phyloP scores from a whole-genome alignment of 1,284 basidiomycete genomes.

The Trametes pubescens region DNA sequence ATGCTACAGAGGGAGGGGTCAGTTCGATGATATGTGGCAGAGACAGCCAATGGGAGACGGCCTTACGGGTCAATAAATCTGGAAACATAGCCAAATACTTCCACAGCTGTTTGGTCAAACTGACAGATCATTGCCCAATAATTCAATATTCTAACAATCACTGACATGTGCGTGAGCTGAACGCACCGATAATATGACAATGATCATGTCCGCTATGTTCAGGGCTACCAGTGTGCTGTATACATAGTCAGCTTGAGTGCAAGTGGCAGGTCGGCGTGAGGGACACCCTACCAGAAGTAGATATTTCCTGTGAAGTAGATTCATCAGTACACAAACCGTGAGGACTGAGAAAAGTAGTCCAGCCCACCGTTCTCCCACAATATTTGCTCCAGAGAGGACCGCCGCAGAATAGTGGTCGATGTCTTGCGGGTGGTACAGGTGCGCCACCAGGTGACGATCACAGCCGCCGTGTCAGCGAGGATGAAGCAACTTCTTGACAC shows the following conservation, averaged over 20 bases:
- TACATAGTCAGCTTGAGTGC: not conserved
- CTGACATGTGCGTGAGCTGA: not conserved
- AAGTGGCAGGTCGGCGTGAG: no score
- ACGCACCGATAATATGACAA: not conserved
- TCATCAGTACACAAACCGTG: not conserved
- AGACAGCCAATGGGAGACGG: not conserved
- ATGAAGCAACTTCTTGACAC: not conserved
- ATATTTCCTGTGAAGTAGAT: not conserved
- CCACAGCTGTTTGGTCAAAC: no score
- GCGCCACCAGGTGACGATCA: not conserved
- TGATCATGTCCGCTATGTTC: not conserved
- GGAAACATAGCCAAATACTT: not conserved
- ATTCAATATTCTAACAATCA: not conserved
- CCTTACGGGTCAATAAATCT: not conserved
- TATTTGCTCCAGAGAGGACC: not conserved
- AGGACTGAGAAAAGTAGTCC: not conserved
- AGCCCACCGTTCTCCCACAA: not conserved
- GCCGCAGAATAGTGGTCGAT: not conserved
- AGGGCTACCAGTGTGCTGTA: not conserved
- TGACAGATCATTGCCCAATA: no score
- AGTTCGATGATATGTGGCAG: not conserved
- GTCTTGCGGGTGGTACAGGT: not conserved
- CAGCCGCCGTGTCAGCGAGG: not conserved
- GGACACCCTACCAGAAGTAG: not conserved
- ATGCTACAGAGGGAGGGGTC: not conserved